Evolutionary conservation across 139 green algal species (phyloP).

Genomic region (Chara braunii): DNA sequence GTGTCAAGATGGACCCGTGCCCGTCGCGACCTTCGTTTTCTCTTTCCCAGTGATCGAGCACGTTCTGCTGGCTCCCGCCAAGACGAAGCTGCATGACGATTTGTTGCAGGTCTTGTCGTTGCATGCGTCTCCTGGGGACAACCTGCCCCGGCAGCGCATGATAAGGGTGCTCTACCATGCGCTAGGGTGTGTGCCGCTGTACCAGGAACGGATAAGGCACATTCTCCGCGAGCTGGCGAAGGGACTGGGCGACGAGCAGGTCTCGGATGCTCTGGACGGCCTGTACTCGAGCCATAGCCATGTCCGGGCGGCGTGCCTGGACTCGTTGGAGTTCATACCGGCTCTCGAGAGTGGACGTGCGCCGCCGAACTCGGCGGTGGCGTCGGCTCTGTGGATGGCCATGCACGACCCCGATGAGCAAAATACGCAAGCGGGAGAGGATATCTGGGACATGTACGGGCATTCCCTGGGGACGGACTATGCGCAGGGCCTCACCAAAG

Average conservation of each 20-base stretch:
- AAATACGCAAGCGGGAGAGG: conserved; percentile 25
- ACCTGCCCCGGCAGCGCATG: conserved; percentile 31
- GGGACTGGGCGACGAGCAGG: conserved; percentile 4
- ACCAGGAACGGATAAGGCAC: conserved; percentile 13
- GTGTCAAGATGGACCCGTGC: conserved; percentile 28
- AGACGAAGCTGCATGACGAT: conserved; percentile 34
- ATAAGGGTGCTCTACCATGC: conserved; percentile 42
- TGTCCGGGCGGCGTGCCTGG: conserved; percentile 31
- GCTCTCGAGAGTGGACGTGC: conserved; percentile 6
- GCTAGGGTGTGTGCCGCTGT: conserved; percentile 16
- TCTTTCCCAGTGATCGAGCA: conserved; percentile 33
- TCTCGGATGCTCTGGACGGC: conserved; percentile 10
- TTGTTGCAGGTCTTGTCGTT: conserved; percentile 15
- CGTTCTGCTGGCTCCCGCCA: conserved; percentile 9
- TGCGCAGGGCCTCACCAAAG: conserved; percentile 6
- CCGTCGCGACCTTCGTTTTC: conserved; percentile 17
- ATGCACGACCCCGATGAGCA: conserved; percentile 23
- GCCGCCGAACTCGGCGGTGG: neutral
- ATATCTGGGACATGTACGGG: conserved; percentile 35
- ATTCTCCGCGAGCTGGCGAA: conserved; percentile 29
- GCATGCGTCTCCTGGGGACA: conserved; percentile 21
- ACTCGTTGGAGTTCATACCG: conserved; percentile 20
- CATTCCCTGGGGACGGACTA: conserved; percentile 31
- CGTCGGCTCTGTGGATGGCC: conserved; percentile 29
- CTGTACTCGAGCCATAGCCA: conserved; percentile 22